Base-by-base conservation (phyloP, 2,329 filamentous ascomycete genomes). In the Aspergillus brunneoviolaceus region DNA sequence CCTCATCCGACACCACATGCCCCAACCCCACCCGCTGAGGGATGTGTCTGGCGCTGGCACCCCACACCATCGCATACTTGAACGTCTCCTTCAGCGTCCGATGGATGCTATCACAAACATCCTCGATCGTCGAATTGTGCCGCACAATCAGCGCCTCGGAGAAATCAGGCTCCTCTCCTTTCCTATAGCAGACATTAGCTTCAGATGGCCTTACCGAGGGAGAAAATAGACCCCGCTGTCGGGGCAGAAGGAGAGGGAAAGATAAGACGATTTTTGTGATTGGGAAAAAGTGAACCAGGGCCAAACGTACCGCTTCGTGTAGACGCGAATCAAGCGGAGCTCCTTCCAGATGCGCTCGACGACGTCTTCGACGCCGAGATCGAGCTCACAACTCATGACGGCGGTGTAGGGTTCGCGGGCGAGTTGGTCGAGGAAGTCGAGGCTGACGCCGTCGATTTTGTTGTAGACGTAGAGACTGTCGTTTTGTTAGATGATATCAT, bases 11-110 rank as follows among this genome's bases (percentile, higher is more conserved):
- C 29, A 99, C 93, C 12, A 86, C 71, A 81, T 99, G 95, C 6
- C 86, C 82, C 70, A 99, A 77, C 1, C 95, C 96, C 42, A 97
- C 94, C 63, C 95, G 83, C 81, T 99, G 95, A 39, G 96, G 95
- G 39, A 98, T 84, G 81, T 99, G 96, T 70, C 92, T 87, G 39
- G 95, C 95, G 77, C 94, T 98, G 19, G 93, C 93, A 4, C 95
- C 95, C 96, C 96, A 99, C 0, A 99, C 95, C 66, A 98, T 79
- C 3, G 95, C 96, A 79, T 98, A 97, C 82, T 98, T 99, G 84
- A 98, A 99, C 4, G 92, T 96, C 64, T 99, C 96, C 85, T 98
- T 99, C 66, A 99, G 81, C 27, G 87, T 95, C 63, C 95, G 84
- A 79, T 99, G 95, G 67, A 99, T 90, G 69, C 91, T 87, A 77